Base-by-base conservation (phyloP, 2,329 filamentous ascomycete species). In the Pestalotiopsis sp. region DNA sequence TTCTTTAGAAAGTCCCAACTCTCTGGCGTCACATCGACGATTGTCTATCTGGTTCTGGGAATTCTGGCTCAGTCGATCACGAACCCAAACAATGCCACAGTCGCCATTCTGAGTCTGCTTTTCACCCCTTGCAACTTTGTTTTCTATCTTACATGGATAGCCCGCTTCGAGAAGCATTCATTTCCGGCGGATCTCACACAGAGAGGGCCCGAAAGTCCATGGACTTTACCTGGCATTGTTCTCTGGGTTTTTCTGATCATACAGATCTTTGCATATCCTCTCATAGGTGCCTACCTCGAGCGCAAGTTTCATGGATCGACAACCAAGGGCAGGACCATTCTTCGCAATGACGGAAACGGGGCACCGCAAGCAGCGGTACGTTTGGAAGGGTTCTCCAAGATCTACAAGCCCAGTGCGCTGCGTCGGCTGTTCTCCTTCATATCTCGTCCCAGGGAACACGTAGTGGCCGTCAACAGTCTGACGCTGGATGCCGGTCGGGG, bases 91-190 rank as follows among this genome's bases (percentile, higher is more conserved):
- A 92, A 90, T 0, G 89, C 83, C 1, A 85, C 89, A 1, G 92
- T 95, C 3, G 86, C 87, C 5, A 82, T 93, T 3, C 83, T 97
- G 13, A 91, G 91, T 70, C 77, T 97, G 14, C 79, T 98, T 0
- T 98, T 98, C 77, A 89, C 93, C 0, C 93, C 95, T 0, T 97
- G 95, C 84, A 95, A 94, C 74, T 97, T 94, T 76, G 92, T 95
- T 14, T 94, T 91, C 78, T 96, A 95, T 76, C 86, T 90, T 66
- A 89, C 92, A 20, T 87, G 91, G 71, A 87, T 95, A 79, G 93
- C 94, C 13, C 90, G 92, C 57, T 97, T 89, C 78, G 93, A 98
- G 80, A 84, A 85, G 70, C 77, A 90, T 67, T 83, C 88, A 20
- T 75, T 83, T 56, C 82, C 88, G 0, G 87, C 91, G 0, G 88